phyloP scores from a whole-genome alignment of 495 filamentous ascomycete genomes.

The Hypoxylon intermedium region DNA sequence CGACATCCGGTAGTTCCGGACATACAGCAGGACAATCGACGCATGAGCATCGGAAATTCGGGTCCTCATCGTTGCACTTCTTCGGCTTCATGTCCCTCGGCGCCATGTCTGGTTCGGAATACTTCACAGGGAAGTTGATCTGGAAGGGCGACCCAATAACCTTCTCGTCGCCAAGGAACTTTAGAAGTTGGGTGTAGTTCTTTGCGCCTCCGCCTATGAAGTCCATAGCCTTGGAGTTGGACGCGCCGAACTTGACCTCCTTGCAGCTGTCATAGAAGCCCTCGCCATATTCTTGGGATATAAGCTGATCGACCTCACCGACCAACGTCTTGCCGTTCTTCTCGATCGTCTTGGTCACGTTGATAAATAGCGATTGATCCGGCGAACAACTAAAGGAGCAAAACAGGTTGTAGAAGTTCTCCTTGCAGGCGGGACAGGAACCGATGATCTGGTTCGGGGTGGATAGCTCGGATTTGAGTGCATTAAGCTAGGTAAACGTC shows the following conservation, averaged over 20 bases:
- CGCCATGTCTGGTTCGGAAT: slow-evolving; percentile 67
- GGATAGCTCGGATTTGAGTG: slow-evolving; percentile 79
- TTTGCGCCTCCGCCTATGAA: slow-evolving; percentile 96
- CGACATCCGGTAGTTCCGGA: slow-evolving; percentile 75
- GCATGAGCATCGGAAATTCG: slow-evolving; percentile 86
- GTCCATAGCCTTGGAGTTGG: slow-evolving; percentile 89
- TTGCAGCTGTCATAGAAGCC: slow-evolving; percentile 98
- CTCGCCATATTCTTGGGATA: slow-evolving; percentile 82
- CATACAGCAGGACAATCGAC: slow-evolving; percentile 89
- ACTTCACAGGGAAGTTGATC: slow-evolving; percentile 84
- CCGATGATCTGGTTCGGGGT: slow-evolving; percentile 88
- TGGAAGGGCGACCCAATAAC: slow-evolving; percentile 92
- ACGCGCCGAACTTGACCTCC: slow-evolving; percentile 95
- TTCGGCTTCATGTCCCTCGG: slow-evolving; percentile 71
- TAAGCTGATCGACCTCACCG: slow-evolving; percentile 88
- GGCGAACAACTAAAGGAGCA: slow-evolving; percentile 98
- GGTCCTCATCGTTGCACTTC: slow-evolving; percentile 86
- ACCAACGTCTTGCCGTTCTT: slow-evolving; percentile 75
- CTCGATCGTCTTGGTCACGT: slow-evolving; percentile 78
- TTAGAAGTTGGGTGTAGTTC: slow-evolving; percentile 82
- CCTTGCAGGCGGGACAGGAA: slow-evolving; percentile 92
- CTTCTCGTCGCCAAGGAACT: slow-evolving; percentile 92
- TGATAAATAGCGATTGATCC: slow-evolving; percentile 93
- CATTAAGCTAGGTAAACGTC: slow-evolving; percentile 65
- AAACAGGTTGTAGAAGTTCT: slow-evolving; percentile 97